Conservation (phyloP, 129 eudicot species). For the Sambucus nigra region DNA sequence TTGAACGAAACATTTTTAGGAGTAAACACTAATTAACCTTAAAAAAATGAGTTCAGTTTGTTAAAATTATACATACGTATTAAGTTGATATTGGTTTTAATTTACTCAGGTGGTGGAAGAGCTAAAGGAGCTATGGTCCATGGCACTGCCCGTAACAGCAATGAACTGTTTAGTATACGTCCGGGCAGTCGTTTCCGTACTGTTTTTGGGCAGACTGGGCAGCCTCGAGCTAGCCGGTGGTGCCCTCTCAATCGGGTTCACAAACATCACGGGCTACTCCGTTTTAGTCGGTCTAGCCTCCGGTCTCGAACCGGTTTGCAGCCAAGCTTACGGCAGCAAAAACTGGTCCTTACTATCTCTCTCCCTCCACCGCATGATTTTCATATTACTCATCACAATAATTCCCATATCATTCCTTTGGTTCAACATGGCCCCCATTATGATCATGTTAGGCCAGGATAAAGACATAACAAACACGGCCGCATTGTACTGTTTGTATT, state of each 20-base stretch:
- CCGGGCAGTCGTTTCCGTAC: slow-evolving; percentile 74
- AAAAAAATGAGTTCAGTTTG: not conserved
- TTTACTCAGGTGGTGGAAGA: slow-evolving; percentile 60
- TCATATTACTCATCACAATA: slow-evolving; percentile 51
- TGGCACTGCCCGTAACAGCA: slow-evolving; percentile 89
- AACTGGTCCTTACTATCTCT: slow-evolving; percentile 57
- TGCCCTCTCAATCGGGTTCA: slow-evolving; percentile 78
- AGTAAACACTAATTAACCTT: not conserved
- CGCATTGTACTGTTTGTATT: slow-evolving; percentile 55
- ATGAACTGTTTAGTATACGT: slow-evolving; percentile 74
- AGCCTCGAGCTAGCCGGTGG: slow-evolving; percentile 95
- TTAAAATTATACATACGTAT: not conserved
- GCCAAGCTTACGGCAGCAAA: slow-evolving; percentile 78
- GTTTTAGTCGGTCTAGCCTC: slow-evolving; percentile 80
- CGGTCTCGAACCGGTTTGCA: slow-evolving; percentile 82
- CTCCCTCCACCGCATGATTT: slow-evolving; percentile 65
- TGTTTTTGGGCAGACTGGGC: slow-evolving; percentile 77
- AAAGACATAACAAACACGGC: slow-evolving; percentile 61
- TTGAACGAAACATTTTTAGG: not conserved
- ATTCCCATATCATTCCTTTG: slow-evolving; percentile 66
- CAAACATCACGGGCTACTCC: slow-evolving; percentile 93
- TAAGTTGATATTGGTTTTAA: not conserved
- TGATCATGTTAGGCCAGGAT: slow-evolving; percentile 74
- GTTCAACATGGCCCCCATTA: slow-evolving; percentile 58
- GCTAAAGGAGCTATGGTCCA: slow-evolving; percentile 59